A percentile compares a stretch with the other conserved stretches of the same genome.
These are phyloP conservation scores for Coemansia sp. DNA, from an alignment of 192 early-diverging fungal species.

Conservation along the genomic window DNA sequence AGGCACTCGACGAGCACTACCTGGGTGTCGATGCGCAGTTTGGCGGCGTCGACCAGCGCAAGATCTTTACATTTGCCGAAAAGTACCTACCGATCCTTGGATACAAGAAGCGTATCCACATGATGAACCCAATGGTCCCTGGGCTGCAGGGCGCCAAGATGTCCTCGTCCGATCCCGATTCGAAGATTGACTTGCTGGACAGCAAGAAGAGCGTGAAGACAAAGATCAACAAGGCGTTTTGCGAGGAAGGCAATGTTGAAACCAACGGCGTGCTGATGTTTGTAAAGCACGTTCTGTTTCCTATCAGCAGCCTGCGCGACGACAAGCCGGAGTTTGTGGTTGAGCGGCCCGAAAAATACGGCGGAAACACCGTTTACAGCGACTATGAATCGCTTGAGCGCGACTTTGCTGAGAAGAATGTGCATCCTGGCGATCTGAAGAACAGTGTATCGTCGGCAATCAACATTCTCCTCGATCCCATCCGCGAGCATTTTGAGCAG, in stretches of 20 bases:
- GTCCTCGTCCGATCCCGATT: slow-evolving; percentile 94
- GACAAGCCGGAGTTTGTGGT: slow-evolving; percentile 61
- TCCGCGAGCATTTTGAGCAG: slow-evolving; percentile 72
- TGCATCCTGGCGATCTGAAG: slow-evolving; percentile 97
- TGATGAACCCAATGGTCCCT: slow-evolving; percentile 98
- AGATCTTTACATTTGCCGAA: slow-evolving; percentile 98
- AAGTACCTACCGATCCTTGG: slow-evolving; percentile 91
- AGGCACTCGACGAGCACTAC: slow-evolving; percentile 98
- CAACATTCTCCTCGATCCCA: slow-evolving; percentile 84
- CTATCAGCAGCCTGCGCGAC: slow-evolving; percentile 70
- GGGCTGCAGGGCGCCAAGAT: slow-evolving; percentile 94
- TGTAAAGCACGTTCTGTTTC: slow-evolving; percentile 88
- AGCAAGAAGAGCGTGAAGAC: slow-evolving; percentile 70
- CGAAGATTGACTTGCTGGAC: slow-evolving; percentile 97
- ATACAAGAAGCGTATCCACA: slow-evolving; percentile 94
- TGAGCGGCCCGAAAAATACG: slow-evolving; percentile 83
- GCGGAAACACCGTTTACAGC: slow-evolving; percentile 80
- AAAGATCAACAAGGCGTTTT: slow-evolving; percentile 95
- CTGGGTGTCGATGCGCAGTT: slow-evolving; percentile 92
- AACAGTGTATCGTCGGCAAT: slow-evolving; percentile 77
- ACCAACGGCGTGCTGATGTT: slow-evolving; percentile 93
- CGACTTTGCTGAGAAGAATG: slow-evolving; percentile 81
- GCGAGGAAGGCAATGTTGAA: slow-evolving; percentile 90
- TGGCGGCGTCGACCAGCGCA: slow-evolving; percentile 98
- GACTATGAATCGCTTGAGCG: slow-evolving; percentile 71